A percentile compares a stretch with the other conserved stretches of the same genome.
Evolutionary conservation across 176 grass and related monocot species (phyloP).

Genomic region (Avena insularis): DNA sequence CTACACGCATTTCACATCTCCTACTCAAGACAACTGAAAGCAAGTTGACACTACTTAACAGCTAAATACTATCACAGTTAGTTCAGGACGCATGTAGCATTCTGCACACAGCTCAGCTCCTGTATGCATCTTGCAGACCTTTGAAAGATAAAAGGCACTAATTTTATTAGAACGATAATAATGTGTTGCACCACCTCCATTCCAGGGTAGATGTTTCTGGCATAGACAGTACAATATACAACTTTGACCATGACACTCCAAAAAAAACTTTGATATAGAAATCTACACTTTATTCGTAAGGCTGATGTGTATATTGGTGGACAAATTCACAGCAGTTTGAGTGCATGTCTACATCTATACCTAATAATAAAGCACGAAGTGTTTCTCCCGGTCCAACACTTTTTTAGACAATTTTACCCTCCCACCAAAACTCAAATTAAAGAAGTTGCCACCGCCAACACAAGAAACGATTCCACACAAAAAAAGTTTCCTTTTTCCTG

Average conservation of each 20-base stretch:
- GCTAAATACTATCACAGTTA: slow-evolving; percentile 34
- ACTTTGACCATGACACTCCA: slow-evolving; percentile 8
- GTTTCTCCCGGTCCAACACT: too few relatives aligned
- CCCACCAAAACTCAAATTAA: too few relatives aligned
- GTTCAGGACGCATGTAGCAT: slow-evolving; percentile 8
- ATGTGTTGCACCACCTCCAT: slow-evolving; percentile 8
- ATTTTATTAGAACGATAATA: background rate
- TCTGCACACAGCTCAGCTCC: slow-evolving; percentile 10
- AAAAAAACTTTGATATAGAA: slow-evolving; percentile 16
- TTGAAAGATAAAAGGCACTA: background rate
- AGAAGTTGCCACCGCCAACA: too few relatives aligned
- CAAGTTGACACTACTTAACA: slow-evolving; percentile 20
- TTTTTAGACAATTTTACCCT: too few relatives aligned
- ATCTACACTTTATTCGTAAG: background rate
- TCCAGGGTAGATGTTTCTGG: slow-evolving; percentile 13
- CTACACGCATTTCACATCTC: background rate
- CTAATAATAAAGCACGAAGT: too few relatives aligned
- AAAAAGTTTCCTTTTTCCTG: too few relatives aligned
- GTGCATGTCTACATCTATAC: background rate
- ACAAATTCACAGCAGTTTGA: background rate
- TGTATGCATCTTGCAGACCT: slow-evolving; percentile 3
- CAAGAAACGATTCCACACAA: too few relatives aligned
- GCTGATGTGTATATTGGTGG: background rate
- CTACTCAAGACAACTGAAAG: background rate
- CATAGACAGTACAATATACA: slow-evolving; percentile 15